Percentiles rank a stretch among this genome's conserved stretches.
phyloP scores from a whole-genome alignment of 1,284 basidiomycete genomes.

The Ceratorhiza oryzae-sativae region DNA sequence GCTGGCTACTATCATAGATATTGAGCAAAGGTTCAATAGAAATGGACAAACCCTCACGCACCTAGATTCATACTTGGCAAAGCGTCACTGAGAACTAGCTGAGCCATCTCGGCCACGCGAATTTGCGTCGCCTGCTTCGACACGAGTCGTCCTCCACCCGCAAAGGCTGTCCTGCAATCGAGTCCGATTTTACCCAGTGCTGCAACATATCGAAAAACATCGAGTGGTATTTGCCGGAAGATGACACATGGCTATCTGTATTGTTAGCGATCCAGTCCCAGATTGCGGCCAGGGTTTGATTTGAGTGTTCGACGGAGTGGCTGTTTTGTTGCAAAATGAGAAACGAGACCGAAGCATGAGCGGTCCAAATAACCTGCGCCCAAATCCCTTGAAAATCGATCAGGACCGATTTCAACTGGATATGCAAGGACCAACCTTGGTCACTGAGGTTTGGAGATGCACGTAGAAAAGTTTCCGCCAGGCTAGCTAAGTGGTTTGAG shows the following conservation, averaged over 20 bases:
- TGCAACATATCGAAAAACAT: constrained; percentile 3
- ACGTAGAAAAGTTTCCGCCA: background rate
- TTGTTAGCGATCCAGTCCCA: constrained; percentile 18
- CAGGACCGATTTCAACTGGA: background rate
- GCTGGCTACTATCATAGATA: constrained; percentile 49
- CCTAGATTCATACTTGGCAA: background rate
- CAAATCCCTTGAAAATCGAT: background rate
- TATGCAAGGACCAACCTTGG: background rate
- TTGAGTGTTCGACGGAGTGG: background rate
- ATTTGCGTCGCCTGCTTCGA: background rate
- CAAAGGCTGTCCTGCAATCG: background rate
- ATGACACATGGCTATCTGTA: background rate
- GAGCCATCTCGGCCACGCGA: background rate
- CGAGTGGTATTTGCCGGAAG: background rate
- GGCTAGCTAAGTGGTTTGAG: background rate
- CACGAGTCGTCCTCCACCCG: background rate
- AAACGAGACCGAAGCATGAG: background rate
- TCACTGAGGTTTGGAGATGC: background rate
- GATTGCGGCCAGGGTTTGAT: background rate
- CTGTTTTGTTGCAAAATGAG: constrained; percentile 1
- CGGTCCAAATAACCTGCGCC: background rate
- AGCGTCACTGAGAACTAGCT: background rate
- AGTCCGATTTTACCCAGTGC: background rate
- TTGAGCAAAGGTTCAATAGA: background rate
- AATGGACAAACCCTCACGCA: background rate